Base-by-base conservation (phyloP, 768 basidiomycete species). In the Roridomyces roridus region DNA sequence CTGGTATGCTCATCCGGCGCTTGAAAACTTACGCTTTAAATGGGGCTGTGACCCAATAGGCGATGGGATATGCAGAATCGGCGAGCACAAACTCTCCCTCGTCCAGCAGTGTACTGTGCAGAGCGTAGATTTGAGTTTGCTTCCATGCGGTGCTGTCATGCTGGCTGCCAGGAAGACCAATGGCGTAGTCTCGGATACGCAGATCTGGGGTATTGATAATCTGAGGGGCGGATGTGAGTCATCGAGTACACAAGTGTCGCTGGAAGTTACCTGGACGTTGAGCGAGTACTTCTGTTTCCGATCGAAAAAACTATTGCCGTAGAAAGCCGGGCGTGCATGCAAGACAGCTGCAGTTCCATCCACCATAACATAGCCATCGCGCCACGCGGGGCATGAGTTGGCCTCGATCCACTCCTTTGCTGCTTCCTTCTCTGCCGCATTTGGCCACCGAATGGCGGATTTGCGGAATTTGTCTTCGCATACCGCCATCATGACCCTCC, bases 271-370 rank as follows among this genome's bases (percentile, higher is more conserved):
- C 56, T 67, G 66, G 3, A 63, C 31, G 49, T 67, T 67, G 35
- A 72, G 12, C 4, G 68, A 70, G 36, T 73, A 72, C 28, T 69
- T 68, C 15, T 53, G 65, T 42, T 72, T 72, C 2, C 66, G 29
- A 46, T 71, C 65, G 57, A 63, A 74, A 21, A 60, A 74, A 17
- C 54, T 62, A 26, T 74, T 65, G 1, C 73, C 69, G 55, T 55
- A 69, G 31, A 43, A 65, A 8, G 31, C 53, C n/a, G 73, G 72
- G 1, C 51, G 43, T 1, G 25, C 45, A 29, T 53, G 67, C 5
- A 68, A 44, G 21, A 60, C 60, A 7, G 67, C 55, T 3, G 65
- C 58, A 8, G 65, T 69, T 7, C 67, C 60, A 35, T 68, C 65
- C 7, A 69, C 67, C 50, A 68, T 55, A 11, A 44, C 26, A 26